Percentiles rank a stretch among this genome's conserved stretches.
These are phyloP conservation scores for Erythrophleum fordii DNA, from an alignment of 306 rosid genomes.

Conservation along the genomic window DNA sequence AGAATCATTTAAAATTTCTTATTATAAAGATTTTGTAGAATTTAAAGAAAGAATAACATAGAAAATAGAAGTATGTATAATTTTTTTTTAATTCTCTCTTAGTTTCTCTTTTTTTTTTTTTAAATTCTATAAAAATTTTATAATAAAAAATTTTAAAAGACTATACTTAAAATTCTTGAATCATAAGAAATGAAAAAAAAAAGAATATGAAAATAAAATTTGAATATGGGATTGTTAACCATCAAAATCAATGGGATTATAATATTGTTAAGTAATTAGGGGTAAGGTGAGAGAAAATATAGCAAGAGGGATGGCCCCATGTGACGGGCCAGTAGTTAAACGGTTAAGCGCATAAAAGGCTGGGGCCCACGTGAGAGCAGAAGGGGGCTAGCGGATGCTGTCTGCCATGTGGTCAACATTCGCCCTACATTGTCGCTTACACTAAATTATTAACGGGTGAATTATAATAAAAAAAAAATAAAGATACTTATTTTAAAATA, in stretches of 20 bases:
- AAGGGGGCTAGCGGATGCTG: constrained; percentile 56
- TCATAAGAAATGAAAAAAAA: not conserved
- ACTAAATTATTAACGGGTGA: constrained; percentile 41
- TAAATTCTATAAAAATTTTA: too few relatives aligned
- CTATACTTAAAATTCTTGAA: too few relatives aligned
- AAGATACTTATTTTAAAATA: too few relatives aligned
- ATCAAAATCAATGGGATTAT: not conserved
- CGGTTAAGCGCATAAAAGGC: constrained; percentile 6
- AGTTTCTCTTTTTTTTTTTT: too few relatives aligned
- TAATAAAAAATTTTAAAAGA: too few relatives aligned
- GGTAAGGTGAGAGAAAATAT: constrained; percentile 13
- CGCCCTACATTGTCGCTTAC: constrained; percentile 78
- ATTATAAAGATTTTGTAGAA: too few relatives aligned
- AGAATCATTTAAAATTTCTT: too few relatives aligned
- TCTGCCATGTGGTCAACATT: constrained; percentile 94
- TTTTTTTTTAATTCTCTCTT: too few relatives aligned
- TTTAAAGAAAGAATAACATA: too few relatives aligned
- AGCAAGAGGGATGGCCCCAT: constrained; percentile 52
- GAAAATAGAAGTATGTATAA: too few relatives aligned
- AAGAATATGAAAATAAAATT: not conserved
- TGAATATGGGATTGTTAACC: not conserved
- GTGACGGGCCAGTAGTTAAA: constrained; percentile 57
- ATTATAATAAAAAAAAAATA: too few relatives aligned
- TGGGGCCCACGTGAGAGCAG: constrained; percentile 61
- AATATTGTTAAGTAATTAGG: constrained; percentile 10